phyloP scores from a whole-genome alignment of 768 basidiomycete species.

The Exidia glandulosa region DNA sequence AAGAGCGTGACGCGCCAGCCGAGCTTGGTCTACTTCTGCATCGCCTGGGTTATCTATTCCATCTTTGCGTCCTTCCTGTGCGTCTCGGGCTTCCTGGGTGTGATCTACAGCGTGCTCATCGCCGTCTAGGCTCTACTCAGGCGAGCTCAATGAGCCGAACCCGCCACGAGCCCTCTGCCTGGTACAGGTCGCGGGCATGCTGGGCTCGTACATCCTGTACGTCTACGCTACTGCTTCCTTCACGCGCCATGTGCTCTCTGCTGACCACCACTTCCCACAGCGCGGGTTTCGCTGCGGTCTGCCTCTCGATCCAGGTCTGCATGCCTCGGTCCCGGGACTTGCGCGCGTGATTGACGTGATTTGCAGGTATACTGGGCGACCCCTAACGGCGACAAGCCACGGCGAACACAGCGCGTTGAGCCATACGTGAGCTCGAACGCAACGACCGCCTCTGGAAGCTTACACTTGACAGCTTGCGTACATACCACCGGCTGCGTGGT shows the following conservation, averaged over 20 bases:
- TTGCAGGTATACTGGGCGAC: neutral
- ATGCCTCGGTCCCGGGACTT: neutral
- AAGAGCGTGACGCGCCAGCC: neutral
- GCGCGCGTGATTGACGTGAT: neutral
- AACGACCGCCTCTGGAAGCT: neutral
- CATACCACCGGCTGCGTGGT: neutral
- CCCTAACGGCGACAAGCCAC: neutral
- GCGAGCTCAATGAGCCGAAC: neutral
- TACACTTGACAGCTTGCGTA: neutral
- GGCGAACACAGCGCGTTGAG: neutral
- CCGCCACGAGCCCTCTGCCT: neutral
- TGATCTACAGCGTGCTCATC: neutral
- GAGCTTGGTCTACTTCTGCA: neutral
- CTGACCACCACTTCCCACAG: neutral
- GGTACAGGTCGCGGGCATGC: neutral
- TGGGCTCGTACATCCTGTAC: neutral
- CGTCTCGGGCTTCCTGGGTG: neutral
- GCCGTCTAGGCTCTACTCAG: neutral
- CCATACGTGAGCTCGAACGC: neutral
- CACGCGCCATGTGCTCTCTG: neutral
- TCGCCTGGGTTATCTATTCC: neutral
- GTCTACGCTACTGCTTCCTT: neutral
- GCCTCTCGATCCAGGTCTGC: neutral
- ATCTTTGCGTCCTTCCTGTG: neutral
- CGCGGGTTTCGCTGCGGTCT: neutral